Evolutionary conservation across 306 rosid genomes (phyloP).

Genomic region (Quercus alba): DNA sequence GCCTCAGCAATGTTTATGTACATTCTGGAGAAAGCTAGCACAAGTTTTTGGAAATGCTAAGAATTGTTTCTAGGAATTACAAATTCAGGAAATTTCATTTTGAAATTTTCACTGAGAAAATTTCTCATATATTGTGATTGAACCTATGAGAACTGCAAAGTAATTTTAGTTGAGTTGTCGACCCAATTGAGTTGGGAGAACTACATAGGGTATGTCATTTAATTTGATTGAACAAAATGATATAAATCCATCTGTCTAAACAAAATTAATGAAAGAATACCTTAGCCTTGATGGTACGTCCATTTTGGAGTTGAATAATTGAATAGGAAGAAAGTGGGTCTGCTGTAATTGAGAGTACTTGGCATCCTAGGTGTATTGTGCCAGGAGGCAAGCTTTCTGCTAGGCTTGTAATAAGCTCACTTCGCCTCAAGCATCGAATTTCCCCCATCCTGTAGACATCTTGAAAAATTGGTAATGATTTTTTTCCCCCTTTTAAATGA

Average conservation of each 20-base stretch:
- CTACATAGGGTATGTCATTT: neutral
- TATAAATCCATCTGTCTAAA: neutral
- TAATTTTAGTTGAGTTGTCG: no score
- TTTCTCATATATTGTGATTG: neutral
- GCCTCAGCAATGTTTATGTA: no score
- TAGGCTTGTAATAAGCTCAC: constrained; percentile 17
- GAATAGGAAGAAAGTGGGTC: constrained; percentile 16
- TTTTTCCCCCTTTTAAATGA: neutral
- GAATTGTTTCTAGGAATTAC: neutral
- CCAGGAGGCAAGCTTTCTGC: constrained; percentile 22
- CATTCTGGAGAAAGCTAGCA: no score
- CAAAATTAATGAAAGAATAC: neutral
- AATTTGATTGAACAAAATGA: neutral
- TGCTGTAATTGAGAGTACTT: neutral
- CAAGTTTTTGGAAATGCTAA: neutral
- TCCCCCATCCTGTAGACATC: constrained; percentile 2
- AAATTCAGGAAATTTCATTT: neutral
- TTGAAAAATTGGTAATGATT: neutral
- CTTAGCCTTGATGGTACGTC: constrained; percentile 25
- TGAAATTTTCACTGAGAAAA: neutral
- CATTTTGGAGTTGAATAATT: constrained; percentile 18
- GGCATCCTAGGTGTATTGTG: constrained; percentile 30
- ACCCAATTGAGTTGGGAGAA: neutral
- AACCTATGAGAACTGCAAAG: neutral
- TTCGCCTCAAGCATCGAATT: constrained; percentile 24